phyloP scores from a whole-genome alignment of 1,139 yeast genomes.

The Nakaseomyces kungkrabaensis region DNA sequence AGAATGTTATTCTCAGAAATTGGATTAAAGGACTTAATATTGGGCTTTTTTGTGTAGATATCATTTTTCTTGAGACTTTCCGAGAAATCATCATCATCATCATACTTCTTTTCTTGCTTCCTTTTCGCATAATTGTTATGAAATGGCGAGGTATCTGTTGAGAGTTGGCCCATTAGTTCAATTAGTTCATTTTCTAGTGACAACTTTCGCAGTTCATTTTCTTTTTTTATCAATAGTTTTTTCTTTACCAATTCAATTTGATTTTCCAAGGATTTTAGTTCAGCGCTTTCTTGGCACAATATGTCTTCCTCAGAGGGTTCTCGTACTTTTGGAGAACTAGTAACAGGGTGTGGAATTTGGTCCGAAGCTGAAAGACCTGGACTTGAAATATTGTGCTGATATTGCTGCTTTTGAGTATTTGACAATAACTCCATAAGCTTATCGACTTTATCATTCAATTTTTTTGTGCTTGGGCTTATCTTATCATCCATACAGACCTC shows the following conservation, averaged over 20 bases:
- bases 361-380: neutral
- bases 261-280: constrained; percentile 23
- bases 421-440: constrained; percentile 5
- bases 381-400: neutral
- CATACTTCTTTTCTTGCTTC: neutral
- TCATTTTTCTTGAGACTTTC: neutral
- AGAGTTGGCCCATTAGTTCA: constrained; percentile 13
- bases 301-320: constrained; percentile 26
- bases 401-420: neutral
- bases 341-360: neutral
- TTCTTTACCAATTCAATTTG: constrained; percentile 22
- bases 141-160: neutral
- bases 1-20: neutral
- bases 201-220: constrained; percentile 25
- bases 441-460: constrained; percentile 4
- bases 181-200: constrained; percentile 23
- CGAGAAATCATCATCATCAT: neutral
- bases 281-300: constrained; percentile 24
- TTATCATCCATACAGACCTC: neutral
- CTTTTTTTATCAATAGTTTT: constrained; percentile 21
- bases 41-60: neutral
- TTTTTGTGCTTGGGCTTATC: neutral
- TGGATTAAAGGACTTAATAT: neutral
- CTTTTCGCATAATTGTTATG: neutral
- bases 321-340: neutral